Base-by-base conservation (phyloP, 1,284 basidiomycete species). In the Trametes sp. region DNA sequence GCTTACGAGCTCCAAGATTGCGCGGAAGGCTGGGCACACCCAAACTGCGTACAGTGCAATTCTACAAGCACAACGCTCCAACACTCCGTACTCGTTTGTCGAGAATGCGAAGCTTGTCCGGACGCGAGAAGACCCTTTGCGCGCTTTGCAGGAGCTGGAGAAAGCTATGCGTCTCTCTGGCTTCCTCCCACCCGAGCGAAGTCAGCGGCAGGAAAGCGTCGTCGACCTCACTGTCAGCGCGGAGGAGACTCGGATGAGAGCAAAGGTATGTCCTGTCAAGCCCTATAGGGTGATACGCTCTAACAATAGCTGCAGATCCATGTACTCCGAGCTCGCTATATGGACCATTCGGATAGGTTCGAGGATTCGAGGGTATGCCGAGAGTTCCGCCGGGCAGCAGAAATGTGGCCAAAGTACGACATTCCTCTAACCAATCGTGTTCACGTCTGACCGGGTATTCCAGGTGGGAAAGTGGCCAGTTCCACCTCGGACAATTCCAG, bases 11-110 rank as follows among this genome's bases (percentile, higher is more conserved):
- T 92, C 96, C 19, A 98, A 98, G 75, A 96, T 96, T 63, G 97
- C 98, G 14, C 84, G 98, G 54, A 98, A 98, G 74, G 94, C 96
- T 0, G 93, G 94, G 0, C 97, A 99, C 75, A 90, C 88, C 80
- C 98, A 99, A 79, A 98, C 97, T 0, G 96, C 98, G 2, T 99
- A 99, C 74, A 98, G 94, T 71, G 96, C 98, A 1, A 89, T 95
- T 58, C 83, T 99, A 0, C 98, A 99, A 77, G 95, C 96, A 0
- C 86, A 89, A 59, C 90, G 95, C 72, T 86, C 83, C 66, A 83
- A 88, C 35, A 86, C 90, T 0, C 85, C 87, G 0, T 95, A 93
- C 71, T 88, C 92, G 4, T 98, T 98, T 78, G 85, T 98, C 46
- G 95, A 99, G 75, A 93, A 91, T 69, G 94, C 95, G 1, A 98